phyloP scores from a whole-genome alignment of 805 yeast genomes.

The Saccharomycopsis olivae region DNA sequence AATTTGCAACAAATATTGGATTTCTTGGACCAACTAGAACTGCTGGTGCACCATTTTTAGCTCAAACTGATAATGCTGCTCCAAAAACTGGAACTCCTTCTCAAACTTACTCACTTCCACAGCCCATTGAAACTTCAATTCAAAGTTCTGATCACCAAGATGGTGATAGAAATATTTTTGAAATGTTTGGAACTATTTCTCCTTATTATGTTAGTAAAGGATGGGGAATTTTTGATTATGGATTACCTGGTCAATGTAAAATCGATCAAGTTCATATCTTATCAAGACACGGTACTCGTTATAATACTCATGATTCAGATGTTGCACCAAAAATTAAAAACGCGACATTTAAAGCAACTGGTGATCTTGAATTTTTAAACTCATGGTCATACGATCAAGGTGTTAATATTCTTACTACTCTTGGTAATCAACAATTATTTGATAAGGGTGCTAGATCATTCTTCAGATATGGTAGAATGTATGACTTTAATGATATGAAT shows the following conservation, averaged over 20 bases:
- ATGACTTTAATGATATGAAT: neutral
- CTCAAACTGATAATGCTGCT: conserved; percentile 11
- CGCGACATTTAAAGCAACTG: conserved; percentile 24
- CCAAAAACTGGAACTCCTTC: conserved; percentile 12
- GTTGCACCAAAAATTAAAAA: conserved; percentile 22
- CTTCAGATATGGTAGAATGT: conserved; percentile 19
- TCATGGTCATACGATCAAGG: conserved; percentile 26
- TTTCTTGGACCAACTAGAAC: conserved; percentile 16
- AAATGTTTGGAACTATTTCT: conserved; percentile 19
- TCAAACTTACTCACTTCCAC: conserved; percentile 12
- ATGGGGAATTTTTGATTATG: conserved; percentile 20
- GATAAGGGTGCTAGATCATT: conserved; percentile 19
- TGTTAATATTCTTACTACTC: conserved; percentile 16
- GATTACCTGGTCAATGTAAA: conserved; percentile 30
- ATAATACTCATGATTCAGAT: conserved; percentile 36
- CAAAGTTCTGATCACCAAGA: conserved; percentile 16
- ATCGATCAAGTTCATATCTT: conserved; percentile 60
- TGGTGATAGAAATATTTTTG: conserved; percentile 16
- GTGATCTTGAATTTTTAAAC: conserved; percentile 43
- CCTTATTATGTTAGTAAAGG: conserved; percentile 20
- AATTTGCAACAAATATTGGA: conserved; percentile 12
- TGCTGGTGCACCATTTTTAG: conserved; percentile 17
- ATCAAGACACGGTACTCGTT: conserved; percentile 75
- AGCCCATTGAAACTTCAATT: conserved; percentile 18
- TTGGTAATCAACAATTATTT: conserved; percentile 21